Evolutionary conservation across 306 rosid genomes (phyloP).

Genomic region (Rosa multiflora): DNA sequence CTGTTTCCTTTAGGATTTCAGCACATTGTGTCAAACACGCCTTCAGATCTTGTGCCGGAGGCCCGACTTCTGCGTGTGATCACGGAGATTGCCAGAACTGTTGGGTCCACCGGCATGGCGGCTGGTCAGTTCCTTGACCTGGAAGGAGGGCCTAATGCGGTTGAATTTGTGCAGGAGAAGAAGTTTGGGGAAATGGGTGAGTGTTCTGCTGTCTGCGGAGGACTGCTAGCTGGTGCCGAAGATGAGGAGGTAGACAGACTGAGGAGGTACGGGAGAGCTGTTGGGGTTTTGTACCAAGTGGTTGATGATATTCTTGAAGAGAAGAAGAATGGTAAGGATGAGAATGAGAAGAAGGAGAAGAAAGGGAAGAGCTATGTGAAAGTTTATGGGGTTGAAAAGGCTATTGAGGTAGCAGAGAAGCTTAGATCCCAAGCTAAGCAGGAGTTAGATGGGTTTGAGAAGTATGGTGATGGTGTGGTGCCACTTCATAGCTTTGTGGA

Average conservation of each 20-base stretch:
- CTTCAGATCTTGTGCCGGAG: slow-evolving; percentile 70
- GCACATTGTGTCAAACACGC: slow-evolving; percentile 88
- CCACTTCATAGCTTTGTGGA: slow-evolving; percentile 95
- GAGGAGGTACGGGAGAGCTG: slow-evolving; percentile 86
- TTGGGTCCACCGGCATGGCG: slow-evolving; percentile 96
- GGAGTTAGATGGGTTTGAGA: slow-evolving; percentile 81
- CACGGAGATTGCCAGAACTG: slow-evolving; percentile 79
- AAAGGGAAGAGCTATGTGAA: slow-evolving; percentile 69
- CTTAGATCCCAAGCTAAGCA: slow-evolving; percentile 68
- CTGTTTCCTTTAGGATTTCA: slow-evolving; percentile 88
- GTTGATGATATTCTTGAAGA: slow-evolving; percentile 73
- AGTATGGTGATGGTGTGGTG: slow-evolving; percentile 60
- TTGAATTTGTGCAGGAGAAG: slow-evolving; percentile 81
- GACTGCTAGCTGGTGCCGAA: slow-evolving; percentile 78
- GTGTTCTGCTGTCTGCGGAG: slow-evolving; percentile 95
- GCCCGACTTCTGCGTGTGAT: slow-evolving; percentile 69
- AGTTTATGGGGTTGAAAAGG: slow-evolving; percentile 74
- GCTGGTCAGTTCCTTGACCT: slow-evolving; percentile 95
- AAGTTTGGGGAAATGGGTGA: slow-evolving; percentile 94
- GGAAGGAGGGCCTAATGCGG: slow-evolving; percentile 61
- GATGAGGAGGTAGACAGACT: slow-evolving; percentile 73
- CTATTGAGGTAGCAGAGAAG: slow-evolving; percentile 71
- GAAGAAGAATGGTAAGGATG: slow-evolving; percentile 28
- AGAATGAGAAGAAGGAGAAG: slow-evolving; percentile 26
- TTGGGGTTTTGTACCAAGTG: slow-evolving; percentile 74